Evolutionary conservation across 1,284 basidiomycete genomes (phyloP), one percentile per base, ranked within the genome.

Genomic region (Ustilago vetiveriae): DNA sequence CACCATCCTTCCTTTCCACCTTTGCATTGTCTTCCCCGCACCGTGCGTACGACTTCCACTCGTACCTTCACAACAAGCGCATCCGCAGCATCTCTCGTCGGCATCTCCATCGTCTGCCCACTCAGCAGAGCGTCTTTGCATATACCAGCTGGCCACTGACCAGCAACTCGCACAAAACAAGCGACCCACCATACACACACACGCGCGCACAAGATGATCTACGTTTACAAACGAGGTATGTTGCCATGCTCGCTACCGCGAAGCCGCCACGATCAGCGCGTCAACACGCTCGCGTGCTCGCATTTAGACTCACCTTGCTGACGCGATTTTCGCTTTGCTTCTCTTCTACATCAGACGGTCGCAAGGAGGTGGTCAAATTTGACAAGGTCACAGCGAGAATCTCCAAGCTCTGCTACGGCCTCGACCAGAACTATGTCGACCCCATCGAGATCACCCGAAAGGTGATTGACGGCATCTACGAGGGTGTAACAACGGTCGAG

Each of bases 401-500:
- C 81, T 89, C 90, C 82, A 98, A 98, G 85, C 89, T 99, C 21
- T 96, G 94, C 79, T 98, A 98, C 82, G 95, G 95, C 66, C 89
- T 99, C 29, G 95, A 99, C 83, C 86, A 88, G 74, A 90, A 94
- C 81, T 92, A 92, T 78, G 90, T 99, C 45, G 92, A 97, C 82
- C 91, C 96, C 13, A 92, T 96, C 56, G 92, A 96, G 90, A 82
- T 82, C 72, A 81, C 79, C 33, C 68, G 78, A 23, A 80, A 80
- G 65, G 96, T 99, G 60, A 92, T 96, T 50, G 88, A 90, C 43
- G 95, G 95, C 76, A 93, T 97, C 46, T 95, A 96, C 83, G 90
- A 92, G 67, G 94, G 94, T 45, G 93, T 97, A 19, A 98, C 94
- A 9, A 98, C 96, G 9, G 92, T 93, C 56, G 96, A 98, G 83